Evolutionary conservation across 2,329 filamentous ascomycete species (phyloP).

Genomic region (Ophiostoma angusticollis): DNA sequence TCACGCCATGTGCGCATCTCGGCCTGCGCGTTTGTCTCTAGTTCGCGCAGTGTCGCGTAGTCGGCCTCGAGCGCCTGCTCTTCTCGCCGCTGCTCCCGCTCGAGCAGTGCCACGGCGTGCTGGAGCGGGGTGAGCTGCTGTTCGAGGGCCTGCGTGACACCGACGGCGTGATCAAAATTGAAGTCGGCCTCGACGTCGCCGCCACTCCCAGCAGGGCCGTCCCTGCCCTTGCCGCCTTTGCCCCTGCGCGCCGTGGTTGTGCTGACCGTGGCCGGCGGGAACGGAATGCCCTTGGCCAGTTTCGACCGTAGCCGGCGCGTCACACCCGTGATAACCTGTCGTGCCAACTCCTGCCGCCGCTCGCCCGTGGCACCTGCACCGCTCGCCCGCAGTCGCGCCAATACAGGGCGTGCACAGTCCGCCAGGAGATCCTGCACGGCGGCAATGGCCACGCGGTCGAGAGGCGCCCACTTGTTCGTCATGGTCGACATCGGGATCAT

Average conservation of each 20-base stretch:
- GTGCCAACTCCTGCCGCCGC: conserved; percentile 38
- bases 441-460: conserved; percentile 41
- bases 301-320: conserved; percentile 44
- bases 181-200: conserved; percentile 44
- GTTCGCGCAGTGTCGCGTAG: conserved; percentile 33
- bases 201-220: conserved; percentile 21
- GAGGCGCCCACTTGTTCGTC: conserved; percentile 52
- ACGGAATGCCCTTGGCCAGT: conserved; percentile 48
- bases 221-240: not conserved
- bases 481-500: conserved; percentile 51
- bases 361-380: conserved; percentile 12
- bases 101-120: conserved; percentile 49
- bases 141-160: conserved; percentile 44
- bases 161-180: conserved; percentile 51
- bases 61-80: conserved; percentile 43
- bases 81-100: conserved; percentile 43
- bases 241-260: not conserved
- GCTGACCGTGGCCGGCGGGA: conserved; percentile 36
- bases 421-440: conserved; percentile 43
- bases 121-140: conserved; percentile 46
- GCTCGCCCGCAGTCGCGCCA: conserved; percentile 37
- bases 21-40: conserved; percentile 44
- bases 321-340: conserved; percentile 41
- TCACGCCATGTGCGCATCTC: conserved; percentile 40
- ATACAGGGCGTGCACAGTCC: conserved; percentile 48